Base-by-base conservation (phyloP, 1,284 basidiomycete species). In the Vanrija humicola region DNA sequence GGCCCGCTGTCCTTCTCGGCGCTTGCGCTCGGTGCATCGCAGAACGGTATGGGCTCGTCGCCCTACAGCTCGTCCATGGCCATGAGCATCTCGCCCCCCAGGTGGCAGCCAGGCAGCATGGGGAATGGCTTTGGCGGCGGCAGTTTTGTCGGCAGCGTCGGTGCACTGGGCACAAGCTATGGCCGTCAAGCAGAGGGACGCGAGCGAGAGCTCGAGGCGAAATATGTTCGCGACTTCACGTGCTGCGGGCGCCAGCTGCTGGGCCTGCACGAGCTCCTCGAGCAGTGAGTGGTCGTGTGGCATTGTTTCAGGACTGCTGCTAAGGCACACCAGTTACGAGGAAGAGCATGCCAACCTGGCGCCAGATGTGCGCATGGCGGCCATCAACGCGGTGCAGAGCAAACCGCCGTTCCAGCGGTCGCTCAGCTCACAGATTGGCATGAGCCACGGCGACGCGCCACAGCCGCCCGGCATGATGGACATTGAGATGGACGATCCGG, bases 381-480 rank as follows among this genome's bases (percentile, higher is more conserved):
- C 74, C 1, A 64, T 75, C 46, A 70, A 63, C 26, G 72, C 72
- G 3, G 69, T 63, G 8, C 67, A 73, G 54, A 58, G 59, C n/a
- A 53, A 56, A 47, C 62, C 55, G 50, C 55, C 43, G 8, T 26
- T 53, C 21, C 52, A 55, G 46, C 46, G 46, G 6, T 39, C 45
- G 9, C 46, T 52, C 16, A 40, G 18, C 14, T 28, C 46, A 9
- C 43, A 46, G 14, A 34, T 55, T 6, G 44, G 38, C 25, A 59
- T 59, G 49, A 42, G 49, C 29, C 64, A 64, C 44, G 63, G 63
- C n/a, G 75, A 77, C 43, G 74, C 68, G 0, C 77, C 77, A 0
- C 67, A 68, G 1, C 72, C 76, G 3, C 77, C 77, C 1, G 77
- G 76, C 4, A 76, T 78, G 74, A 76, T 77, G 74, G 76, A 78